Percentiles rank a stretch among this genome's conserved stretches.
Conservation (phyloP, 768 basidiomycete species). For the Boletus vinaceobasis region DNA sequence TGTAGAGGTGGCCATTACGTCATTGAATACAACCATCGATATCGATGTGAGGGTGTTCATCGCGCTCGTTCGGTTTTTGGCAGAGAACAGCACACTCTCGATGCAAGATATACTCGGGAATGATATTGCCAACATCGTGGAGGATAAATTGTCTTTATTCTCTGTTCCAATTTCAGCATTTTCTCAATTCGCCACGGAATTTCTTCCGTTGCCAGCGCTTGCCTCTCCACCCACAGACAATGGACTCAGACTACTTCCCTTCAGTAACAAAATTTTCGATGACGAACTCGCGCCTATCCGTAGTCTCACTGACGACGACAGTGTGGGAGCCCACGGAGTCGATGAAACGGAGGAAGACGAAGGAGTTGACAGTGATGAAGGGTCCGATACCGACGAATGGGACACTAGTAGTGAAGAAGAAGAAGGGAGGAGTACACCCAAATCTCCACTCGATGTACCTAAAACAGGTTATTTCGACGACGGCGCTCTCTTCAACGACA, state of each 20-base stretch:
- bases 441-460: not conserved
- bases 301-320: constrained; percentile 2
- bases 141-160: constrained; percentile 19
- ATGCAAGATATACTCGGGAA: constrained; percentile 30
- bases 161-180: constrained; percentile 18
- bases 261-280: constrained; percentile 42
- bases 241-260: constrained; percentile 33
- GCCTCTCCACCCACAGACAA: not conserved
- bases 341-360: constrained; percentile 14
- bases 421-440: not conserved
- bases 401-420: constrained; percentile 20
- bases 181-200: constrained; percentile 16
- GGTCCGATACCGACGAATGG: constrained; percentile 18
- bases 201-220: constrained; percentile 12
- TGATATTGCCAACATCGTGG: constrained; percentile 21
- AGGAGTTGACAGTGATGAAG: constrained; percentile 13
- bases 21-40: constrained; percentile 33
- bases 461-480: constrained; percentile 35
- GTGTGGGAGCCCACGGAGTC: constrained; percentile 2
- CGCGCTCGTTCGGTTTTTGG: constrained; percentile 39
- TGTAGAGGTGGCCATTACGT: constrained; percentile 25
- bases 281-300: constrained; percentile 37
- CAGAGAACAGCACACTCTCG: constrained; percentile 20
- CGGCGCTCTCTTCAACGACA: constrained; percentile 45
- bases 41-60: constrained; percentile 54